Evolutionary conservation across 2,329 filamentous ascomycete genomes (phyloP), one percentile per base, ranked within the genome.

Genomic region (Ophiostoma tasmaniense): DNA sequence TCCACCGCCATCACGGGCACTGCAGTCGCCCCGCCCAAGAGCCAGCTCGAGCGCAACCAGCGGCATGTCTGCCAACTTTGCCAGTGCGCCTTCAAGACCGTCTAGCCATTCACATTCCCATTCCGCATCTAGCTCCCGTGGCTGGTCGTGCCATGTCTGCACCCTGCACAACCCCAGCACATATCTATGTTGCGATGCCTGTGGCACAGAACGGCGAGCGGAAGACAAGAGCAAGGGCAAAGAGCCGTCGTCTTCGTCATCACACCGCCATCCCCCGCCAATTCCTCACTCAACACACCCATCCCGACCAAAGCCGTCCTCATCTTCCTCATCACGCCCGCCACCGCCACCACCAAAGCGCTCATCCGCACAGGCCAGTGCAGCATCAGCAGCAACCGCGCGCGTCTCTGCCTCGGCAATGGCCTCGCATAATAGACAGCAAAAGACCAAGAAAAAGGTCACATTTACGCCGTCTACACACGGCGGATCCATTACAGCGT

Each of bases 101-200:
- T 42, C 65, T 3, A 67, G 33, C 22, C 37, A 14, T 39, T 17
- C 30, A 7, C 30, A 11, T 35, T 30, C 30, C 4, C 30, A 17
- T 33, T 52, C 50, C 8, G 20, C 61, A 1, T 33, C 33, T n/a
- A 64, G 14, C 37, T 25, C 59, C 3, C n/a, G 25, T 4, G 67
- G 70, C 65, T 89, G 87, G 87, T 79, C 78, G 11, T 89, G 87
- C 73, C 74, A 76, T 25, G 75, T 81, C 14, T 89, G 87, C 74
- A 89, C 87, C 0, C 77, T 88, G 28, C 79, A 82, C 69, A 89
- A 89, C 72, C 82, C 82, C 1, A 70, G 76, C 10, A 77, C 72
- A n/a, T 85, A 78, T 71, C 77, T 85, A 33, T 82, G 78, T 72
- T 89, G 87, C 73, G 85, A 86, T 71, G 86, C 83, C 5, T 89